These are phyloP conservation scores for Paramecium biaurelia DNA, from an alignment of 73 alveolate species.

Conservation along the genomic window DNA sequence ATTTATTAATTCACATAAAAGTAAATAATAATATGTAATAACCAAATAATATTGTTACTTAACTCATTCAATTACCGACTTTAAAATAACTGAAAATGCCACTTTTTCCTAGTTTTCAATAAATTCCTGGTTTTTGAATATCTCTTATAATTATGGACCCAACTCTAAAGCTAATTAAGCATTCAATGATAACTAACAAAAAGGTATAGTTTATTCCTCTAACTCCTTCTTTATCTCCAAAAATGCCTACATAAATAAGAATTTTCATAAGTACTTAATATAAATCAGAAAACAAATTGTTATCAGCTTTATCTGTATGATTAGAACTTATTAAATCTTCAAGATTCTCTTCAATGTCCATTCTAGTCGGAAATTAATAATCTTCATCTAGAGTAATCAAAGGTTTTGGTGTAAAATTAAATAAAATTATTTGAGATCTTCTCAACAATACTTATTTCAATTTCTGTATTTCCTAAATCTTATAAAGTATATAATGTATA, in stretches of 20 bases:
- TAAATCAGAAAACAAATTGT: not conserved
- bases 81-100: not conserved
- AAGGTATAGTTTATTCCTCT: not conserved
- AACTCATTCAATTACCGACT: not conserved
- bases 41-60: not conserved
- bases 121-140: not conserved
- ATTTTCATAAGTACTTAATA: not conserved
- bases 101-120: not conserved
- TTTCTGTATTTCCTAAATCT: not conserved
- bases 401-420: constrained; percentile 16
- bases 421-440: not conserved
- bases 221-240: not conserved
- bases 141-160: not conserved
- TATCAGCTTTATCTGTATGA: not conserved
- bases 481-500: not conserved
- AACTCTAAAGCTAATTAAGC: not conserved
- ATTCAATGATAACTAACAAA: not conserved
- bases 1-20: not conserved
- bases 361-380: not conserved
- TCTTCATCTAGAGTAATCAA: not conserved
- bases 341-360: not conserved
- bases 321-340: not conserved
- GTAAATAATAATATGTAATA: not conserved
- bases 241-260: not conserved
- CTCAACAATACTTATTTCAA: not conserved